These are phyloP conservation scores for Diophrys sp. DNA, from an alignment of 73 alveolate species.

Conservation along the genomic window DNA sequence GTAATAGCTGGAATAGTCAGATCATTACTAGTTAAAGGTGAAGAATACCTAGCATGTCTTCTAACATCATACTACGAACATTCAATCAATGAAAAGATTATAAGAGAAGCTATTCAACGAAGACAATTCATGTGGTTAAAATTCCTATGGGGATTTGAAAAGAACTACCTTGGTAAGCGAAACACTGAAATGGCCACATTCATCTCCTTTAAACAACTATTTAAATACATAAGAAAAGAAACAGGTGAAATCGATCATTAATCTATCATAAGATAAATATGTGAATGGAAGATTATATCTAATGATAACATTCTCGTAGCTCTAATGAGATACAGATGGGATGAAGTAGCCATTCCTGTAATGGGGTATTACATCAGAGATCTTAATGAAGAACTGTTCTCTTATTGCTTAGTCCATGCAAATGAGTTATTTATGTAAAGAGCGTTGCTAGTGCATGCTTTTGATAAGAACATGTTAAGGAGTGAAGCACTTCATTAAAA, in stretches of 20 bases:
- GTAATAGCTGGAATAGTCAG: constrained; percentile 27
- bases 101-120: constrained; percentile 11
- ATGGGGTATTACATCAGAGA: constrained; percentile 47
- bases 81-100: constrained; percentile 17
- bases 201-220: constrained; percentile 15
- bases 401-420: constrained; percentile 30
- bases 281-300: constrained; percentile 24
- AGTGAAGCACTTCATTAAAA: constrained; percentile 21
- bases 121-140: constrained; percentile 16
- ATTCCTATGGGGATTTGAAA: constrained; percentile 38
- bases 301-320: constrained; percentile 41
- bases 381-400: constrained; percentile 36
- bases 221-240: constrained; percentile 17
- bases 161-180: constrained; percentile 29
- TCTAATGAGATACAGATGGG: constrained; percentile 20
- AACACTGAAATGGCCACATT: neutral
- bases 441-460: constrained; percentile 37
- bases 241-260: neutral
- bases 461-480: constrained; percentile 41
- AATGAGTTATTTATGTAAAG: constrained; percentile 9
- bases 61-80: constrained; percentile 39
- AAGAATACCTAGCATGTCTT: constrained; percentile 27
- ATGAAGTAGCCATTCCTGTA: constrained; percentile 27
- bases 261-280: neutral
- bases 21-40: constrained; percentile 11